Conservation (phyloP, 805 yeast species). For the Ogataea minuta region DNA sequence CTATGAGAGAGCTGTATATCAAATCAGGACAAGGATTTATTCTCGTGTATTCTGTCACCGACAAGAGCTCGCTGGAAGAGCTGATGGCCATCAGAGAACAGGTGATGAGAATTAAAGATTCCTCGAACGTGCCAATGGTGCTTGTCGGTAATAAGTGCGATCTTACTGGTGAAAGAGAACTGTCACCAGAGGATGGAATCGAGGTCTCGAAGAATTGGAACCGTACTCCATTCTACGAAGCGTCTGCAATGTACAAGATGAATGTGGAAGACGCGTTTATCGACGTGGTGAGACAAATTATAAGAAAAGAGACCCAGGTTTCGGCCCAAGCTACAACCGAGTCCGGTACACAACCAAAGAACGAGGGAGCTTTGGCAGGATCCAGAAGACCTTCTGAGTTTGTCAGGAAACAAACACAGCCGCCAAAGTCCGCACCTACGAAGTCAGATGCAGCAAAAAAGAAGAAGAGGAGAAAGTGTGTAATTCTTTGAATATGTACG, state of each 20-base stretch:
- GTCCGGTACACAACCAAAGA: conserved; percentile 7
- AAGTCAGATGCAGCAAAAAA: conserved; percentile 10
- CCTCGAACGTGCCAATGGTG: conserved; percentile 79
- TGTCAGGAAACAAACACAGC: conserved; percentile 3
- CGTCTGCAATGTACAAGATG: conserved; percentile 86
- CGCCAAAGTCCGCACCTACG: conserved; percentile 1
- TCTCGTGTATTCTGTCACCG: conserved; percentile 58
- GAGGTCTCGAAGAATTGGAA: conserved; percentile 85
- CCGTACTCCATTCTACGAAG: conserved; percentile 85
- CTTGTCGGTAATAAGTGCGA: conserved; percentile 92
- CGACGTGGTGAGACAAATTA: conserved; percentile 86
- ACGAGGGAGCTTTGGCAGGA: conserved; percentile 5
- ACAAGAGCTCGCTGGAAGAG: conserved; percentile 68
- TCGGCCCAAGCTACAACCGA: conserved; percentile 12
- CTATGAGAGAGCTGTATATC: conserved; percentile 87
- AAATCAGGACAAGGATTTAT: conserved; percentile 80
- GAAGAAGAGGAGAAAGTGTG: conserved; percentile 23
- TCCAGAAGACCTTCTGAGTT: conserved; percentile 7
- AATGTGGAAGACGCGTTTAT: conserved; percentile 89
- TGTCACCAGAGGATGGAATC: conserved; percentile 79
- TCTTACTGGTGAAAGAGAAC: conserved; percentile 67
- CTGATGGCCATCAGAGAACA: conserved; percentile 77
- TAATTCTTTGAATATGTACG: conserved; percentile 13
- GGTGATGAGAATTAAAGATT: conserved; percentile 78
- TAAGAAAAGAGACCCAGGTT: conserved; percentile 59